Percentiles rank a stretch among this genome's conserved stretches.
These are phyloP conservation scores for Citrullus amarus DNA, from an alignment of 306 rosid species.

Conservation along the genomic window DNA sequence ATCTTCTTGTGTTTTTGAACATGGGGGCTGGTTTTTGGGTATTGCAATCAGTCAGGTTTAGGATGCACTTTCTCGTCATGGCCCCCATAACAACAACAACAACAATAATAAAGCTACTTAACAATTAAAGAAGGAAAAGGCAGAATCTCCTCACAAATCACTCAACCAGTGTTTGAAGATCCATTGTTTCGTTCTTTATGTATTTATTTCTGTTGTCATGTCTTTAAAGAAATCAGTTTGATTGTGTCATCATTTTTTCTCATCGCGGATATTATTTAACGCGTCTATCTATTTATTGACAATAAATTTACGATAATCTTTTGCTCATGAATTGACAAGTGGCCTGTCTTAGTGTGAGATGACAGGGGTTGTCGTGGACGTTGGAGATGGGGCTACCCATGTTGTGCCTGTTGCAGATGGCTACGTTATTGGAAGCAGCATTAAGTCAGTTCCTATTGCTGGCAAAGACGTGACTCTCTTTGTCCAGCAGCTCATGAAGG, in stretches of 20 bases:
- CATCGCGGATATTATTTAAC: neutral
- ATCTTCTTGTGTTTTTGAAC: too few species aligned
- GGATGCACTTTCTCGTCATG: too few species aligned
- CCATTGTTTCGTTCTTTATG: neutral
- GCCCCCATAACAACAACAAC: too few species aligned
- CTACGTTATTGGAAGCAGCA: slow-evolving; percentile 97
- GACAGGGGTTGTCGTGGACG: slow-evolving; percentile 99
- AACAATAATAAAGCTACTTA: neutral
- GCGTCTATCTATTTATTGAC: neutral
- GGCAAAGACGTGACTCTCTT: slow-evolving; percentile 94
- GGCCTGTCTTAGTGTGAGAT: slow-evolving; percentile 83
- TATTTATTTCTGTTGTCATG: neutral
- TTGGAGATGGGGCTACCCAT: slow-evolving; percentile 94
- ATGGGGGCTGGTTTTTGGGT: too few species aligned
- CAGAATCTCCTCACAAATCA: neutral
- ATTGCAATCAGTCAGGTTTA: too few species aligned
- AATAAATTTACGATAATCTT: neutral
- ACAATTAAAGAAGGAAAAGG: neutral
- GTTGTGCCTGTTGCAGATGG: slow-evolving; percentile 99
- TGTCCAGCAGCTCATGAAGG: slow-evolving; percentile 98
- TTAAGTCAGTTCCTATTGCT: slow-evolving; percentile 79
- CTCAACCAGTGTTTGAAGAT: neutral
- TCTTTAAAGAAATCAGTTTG: neutral
- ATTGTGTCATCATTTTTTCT: neutral
- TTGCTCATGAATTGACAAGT: slow-evolving; percentile 31